Conservation (phyloP, 257 asterid genomes). For the Nicotiana knightiana region DNA sequence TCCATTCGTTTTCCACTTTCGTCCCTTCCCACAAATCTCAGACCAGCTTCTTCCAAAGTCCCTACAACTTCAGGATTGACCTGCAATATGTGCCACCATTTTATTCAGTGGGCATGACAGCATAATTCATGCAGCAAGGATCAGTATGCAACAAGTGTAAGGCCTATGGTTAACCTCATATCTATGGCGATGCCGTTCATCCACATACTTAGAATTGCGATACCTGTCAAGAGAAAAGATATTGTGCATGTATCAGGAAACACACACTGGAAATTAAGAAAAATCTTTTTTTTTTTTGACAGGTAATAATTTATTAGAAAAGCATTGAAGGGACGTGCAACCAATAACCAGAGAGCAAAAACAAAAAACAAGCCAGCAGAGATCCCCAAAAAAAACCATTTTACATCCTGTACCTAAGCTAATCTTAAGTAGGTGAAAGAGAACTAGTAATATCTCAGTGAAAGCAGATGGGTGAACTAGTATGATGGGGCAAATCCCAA, state of each 20-base stretch:
- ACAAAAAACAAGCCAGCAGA: background rate
- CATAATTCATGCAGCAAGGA: constrained; percentile 4
- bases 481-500: background rate
- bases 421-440: background rate
- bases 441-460: background rate
- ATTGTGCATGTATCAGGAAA: background rate
- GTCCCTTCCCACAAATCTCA: constrained; percentile 89
- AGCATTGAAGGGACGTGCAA: background rate
- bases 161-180: constrained; percentile 58
- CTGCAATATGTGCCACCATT: constrained; percentile 32
- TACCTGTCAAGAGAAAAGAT: constrained; percentile 40
- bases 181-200: constrained; percentile 93
- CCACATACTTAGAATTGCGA: constrained; percentile 57
- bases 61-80: constrained; percentile 78
- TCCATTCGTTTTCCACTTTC: constrained; percentile 91
- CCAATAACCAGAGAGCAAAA: background rate
- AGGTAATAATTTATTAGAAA: background rate
- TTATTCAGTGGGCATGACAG: constrained; percentile 1
- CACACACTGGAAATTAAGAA: background rate
- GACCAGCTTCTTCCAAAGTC: constrained; percentile 64
- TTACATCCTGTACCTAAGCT: background rate
- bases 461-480: background rate
- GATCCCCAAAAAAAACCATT: background rate
- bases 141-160: background rate
- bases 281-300: background rate